phyloP scores from a whole-genome alignment of 306 rosid genomes.

The Arachis stenosperma region DNA sequence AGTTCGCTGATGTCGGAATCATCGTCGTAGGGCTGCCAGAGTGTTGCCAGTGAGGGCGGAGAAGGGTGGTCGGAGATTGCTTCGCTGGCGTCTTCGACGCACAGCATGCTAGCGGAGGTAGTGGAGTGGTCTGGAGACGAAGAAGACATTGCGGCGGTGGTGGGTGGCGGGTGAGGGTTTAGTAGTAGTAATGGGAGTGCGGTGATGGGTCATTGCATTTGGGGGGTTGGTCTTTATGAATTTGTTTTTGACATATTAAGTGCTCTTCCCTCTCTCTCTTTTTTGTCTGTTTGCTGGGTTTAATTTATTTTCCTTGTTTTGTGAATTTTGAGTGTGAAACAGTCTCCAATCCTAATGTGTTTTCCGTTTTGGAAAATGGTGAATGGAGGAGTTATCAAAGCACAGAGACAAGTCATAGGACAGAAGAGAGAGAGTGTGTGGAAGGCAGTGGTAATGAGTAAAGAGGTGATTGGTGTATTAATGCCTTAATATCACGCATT shows the following conservation, averaged over 20 bases:
- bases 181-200: not conserved
- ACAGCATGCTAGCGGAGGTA: conserved; percentile 28
- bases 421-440: conserved; percentile 1
- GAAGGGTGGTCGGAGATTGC: conserved; percentile 20
- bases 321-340: conserved; percentile 21
- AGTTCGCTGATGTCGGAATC: conserved; percentile 32
- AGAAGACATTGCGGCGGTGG: conserved; percentile 39
- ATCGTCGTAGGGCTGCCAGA: conserved; percentile 23
- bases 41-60: not conserved
- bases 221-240: conserved; percentile 38
- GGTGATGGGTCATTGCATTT: conserved; percentile 25
- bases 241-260: conserved; percentile 41
- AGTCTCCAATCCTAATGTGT: conserved; percentile 8
- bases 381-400: conserved; percentile 39
- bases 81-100: conserved; percentile 41
- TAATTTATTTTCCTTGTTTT: not conserved
- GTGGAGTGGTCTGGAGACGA: conserved; percentile 31
- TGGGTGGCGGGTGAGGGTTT: not conserved
- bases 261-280: conserved; percentile 14
- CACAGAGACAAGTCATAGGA: conserved; percentile 21
- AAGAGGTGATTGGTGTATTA: not conserved
- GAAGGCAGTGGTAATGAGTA: not conserved
- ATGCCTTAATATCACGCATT: conserved; percentile 14
- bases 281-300: conserved; percentile 37
- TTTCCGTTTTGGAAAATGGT: conserved; percentile 17